phyloP scores from a whole-genome alignment of 176 grass and related monocot species.

The Luzula sylvatica region DNA sequence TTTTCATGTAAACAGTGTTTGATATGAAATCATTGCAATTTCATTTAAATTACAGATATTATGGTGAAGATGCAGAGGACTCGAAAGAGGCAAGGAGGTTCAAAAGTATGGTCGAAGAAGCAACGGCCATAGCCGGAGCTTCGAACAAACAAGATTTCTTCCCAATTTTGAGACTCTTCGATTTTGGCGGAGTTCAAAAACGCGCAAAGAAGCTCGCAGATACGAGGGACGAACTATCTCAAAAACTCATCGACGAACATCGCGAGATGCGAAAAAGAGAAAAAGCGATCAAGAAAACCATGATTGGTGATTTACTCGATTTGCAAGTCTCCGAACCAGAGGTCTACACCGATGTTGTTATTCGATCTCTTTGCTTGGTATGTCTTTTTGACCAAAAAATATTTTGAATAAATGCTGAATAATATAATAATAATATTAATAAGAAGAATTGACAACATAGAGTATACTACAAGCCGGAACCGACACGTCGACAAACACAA shows the following conservation, averaged over 20 bases:
- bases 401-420: too few species aligned
- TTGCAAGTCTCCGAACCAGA: constrained; percentile 45
- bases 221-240: constrained; percentile 35
- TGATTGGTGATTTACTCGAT: constrained; percentile 42
- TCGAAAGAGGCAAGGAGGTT: constrained; percentile 36
- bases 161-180: constrained; percentile 44
- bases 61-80: constrained; percentile 32
- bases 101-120: constrained; percentile 30
- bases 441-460: background rate
- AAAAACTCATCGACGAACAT: constrained; percentile 38
- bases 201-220: constrained; percentile 20
- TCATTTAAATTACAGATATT: constrained; percentile 2
- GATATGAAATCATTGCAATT: background rate
- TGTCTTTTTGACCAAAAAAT: constrained; percentile 13
- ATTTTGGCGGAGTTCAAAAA: constrained; percentile 34
- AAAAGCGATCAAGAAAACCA: constrained; percentile 35
- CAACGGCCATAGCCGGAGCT: constrained; percentile 12
- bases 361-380: constrained; percentile 37
- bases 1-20: background rate
- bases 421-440: too few species aligned
- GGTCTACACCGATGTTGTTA: constrained; percentile 43
- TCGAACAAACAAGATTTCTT: constrained; percentile 56
- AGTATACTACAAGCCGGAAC: constrained; percentile 21
- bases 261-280: constrained; percentile 2
- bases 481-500: constrained; percentile 23